Base-by-base conservation (phyloP, 1,284 basidiomycete species). In the Marasmius sp. region DNA sequence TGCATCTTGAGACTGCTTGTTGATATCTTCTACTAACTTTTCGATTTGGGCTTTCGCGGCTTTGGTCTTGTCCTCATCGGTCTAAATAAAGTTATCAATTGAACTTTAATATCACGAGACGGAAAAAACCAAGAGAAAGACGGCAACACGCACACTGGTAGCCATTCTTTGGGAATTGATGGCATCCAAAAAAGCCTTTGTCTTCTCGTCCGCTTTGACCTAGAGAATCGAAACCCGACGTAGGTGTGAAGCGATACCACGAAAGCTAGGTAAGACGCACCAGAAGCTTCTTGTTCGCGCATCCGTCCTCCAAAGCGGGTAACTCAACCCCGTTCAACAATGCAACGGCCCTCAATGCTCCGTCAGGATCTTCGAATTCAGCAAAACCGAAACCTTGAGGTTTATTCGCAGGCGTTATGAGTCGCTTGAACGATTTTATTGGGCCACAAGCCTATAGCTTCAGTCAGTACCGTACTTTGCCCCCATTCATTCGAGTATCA, bases 361-460 rank as follows among this genome's bases (percentile, higher is more conserved):
- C 87, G 71, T 95, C 93, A 18, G 95, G 92, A 61, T 94, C 93
- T 71, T 95, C 92, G 70, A 87, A 97, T 71, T 94, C 91, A 43
- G 94, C 95, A 73, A 98, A 98, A 3, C 94, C 96, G 70, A 98
- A 98, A 2, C 94, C 94, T 77, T 96, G 94, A 3, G 94, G 94
- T 74, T 95, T 95, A 66, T 94, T 94, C 11, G 89, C 89, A 7
- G 93, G 92, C 0, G 92, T 94, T 50, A 92, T 92, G 12, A 96
- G 87, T 9, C 95, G 88, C 70, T 97, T 98, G 76, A 97, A 92
- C 4, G 91, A 92, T 62, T 88, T 87, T 58, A 97, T 80, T 2
- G 88, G 85, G 22, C 96, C 96, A 72, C 95, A 98, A 27, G 95
- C 88, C 93, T 95, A 62, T 11, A 57, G 18, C 5, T 48, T 22